phyloP scores from a whole-genome alignment of 2,329 filamentous ascomycete genomes.

The Chrysosphaeria jannelii region DNA sequence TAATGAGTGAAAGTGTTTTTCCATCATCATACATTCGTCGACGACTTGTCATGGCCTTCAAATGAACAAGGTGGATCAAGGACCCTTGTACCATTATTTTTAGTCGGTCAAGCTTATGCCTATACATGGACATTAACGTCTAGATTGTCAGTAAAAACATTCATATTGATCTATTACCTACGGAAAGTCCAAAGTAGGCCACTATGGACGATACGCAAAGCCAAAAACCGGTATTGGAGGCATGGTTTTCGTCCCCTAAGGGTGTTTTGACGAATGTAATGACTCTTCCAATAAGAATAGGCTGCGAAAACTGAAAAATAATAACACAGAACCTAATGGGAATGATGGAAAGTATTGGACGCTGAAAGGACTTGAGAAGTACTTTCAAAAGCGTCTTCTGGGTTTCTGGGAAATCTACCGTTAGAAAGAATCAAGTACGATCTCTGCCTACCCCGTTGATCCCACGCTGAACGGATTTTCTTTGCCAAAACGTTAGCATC shows the following conservation, averaged over 20 bases:
- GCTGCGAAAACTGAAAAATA: constrained; percentile 12
- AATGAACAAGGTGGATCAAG: constrained; percentile 5
- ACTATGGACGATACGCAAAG: constrained; percentile 8
- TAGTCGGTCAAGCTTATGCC: constrained; percentile 5
- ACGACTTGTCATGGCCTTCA: constrained; percentile 1
- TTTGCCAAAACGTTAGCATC: constrained; percentile 5
- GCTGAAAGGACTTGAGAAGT: constrained; percentile 7
- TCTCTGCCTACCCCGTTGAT: constrained; percentile 7
- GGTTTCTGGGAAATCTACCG: constrained; percentile 6
- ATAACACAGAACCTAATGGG: constrained; percentile 11
- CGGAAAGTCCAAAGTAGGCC: not conserved
- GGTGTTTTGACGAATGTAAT: constrained; percentile 7
- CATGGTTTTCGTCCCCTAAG: not conserved
- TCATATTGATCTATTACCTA: not conserved
- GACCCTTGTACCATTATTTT: constrained; percentile 5
- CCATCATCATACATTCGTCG: constrained; percentile 7
- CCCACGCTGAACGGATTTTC: constrained; percentile 7
- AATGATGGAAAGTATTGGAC: constrained; percentile 8
- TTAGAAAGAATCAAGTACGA: not conserved
- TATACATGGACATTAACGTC: constrained; percentile 5
- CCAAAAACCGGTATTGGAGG: constrained; percentile 5
- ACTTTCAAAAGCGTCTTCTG: constrained; percentile 7
- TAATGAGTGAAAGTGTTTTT: constrained; percentile 11
- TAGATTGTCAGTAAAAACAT: constrained; percentile 1
- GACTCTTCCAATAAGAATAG: constrained; percentile 10